These are phyloP conservation scores for Penicillium alfredii DNA, from an alignment of 495 filamentous ascomycete genomes.

Conservation along the genomic window DNA sequence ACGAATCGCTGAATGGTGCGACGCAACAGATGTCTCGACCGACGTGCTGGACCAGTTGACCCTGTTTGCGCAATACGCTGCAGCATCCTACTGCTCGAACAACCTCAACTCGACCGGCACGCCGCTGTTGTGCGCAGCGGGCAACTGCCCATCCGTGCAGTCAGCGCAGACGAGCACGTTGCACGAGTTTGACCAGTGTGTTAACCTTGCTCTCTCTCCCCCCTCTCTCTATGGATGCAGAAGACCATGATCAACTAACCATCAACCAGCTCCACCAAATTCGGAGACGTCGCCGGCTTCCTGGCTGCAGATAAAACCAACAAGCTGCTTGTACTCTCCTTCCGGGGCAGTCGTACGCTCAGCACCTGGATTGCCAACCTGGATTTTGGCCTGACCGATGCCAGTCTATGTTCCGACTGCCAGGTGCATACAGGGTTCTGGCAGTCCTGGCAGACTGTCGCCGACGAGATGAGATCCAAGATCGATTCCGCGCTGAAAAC, in stretches of 20 bases:
- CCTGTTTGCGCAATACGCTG: constrained; percentile 65
- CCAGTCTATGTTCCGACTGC: constrained; percentile 41
- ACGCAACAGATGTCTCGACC: constrained; percentile 25
- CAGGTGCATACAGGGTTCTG: constrained; percentile 50
- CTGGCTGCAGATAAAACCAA: constrained; percentile 61
- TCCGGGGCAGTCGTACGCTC: constrained; percentile 59
- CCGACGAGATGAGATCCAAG: constrained; percentile 33
- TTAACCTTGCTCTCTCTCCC: not conserved
- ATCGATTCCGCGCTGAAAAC: constrained; percentile 24
- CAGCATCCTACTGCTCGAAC: constrained; percentile 60
- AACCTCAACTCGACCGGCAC: constrained; percentile 41
- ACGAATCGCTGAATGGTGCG: constrained; percentile 3
- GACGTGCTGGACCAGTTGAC: constrained; percentile 38
- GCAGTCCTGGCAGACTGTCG: constrained; percentile 46
- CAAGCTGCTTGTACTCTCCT: constrained; percentile 57
- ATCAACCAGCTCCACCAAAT: constrained; percentile 36
- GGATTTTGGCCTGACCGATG: constrained; percentile 33
- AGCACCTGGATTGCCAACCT: constrained; percentile 64
- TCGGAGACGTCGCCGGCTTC: constrained; percentile 62
- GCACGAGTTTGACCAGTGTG: constrained; percentile 56
- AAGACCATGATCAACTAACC: constrained; percentile 1
- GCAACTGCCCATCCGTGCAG: constrained; percentile 58
- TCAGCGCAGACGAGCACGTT: constrained; percentile 49
- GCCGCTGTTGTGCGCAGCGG: constrained; percentile 49
- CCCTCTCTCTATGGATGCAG: no score